Evolutionary conservation across 345 rosid genomes (phyloP), one percentile per base, ranked within the genome.

Genomic region (Theobroma cacao): DNA sequence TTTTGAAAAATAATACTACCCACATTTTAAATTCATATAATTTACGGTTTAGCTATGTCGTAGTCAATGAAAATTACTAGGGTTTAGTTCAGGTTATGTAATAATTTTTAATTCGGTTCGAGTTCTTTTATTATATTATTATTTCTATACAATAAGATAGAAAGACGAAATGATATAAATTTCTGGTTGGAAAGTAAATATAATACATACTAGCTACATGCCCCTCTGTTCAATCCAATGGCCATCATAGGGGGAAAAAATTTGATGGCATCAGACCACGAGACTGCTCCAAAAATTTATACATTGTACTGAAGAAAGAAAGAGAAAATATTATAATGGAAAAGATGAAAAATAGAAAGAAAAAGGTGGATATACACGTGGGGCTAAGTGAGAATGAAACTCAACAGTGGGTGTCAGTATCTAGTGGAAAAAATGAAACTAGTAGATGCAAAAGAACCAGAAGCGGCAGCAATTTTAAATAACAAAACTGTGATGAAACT

Each of bases 381-480:
- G 26, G 53, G 58, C 75, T 41, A 33, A 74, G 62, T 36, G 73
- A 17, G 36, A 53, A 62, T 38, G 55, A 40, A 50, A 55, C 38
- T 62, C 24, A 56, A 18, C 24, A 18, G 38, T 53, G 56, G 72
- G 15, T 61, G 13, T 50, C 53, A 1, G 52, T 74, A 66, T 78
- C 67, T 82, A 84, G 82, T 78, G 75, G 62, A 30, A 69, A 81
- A 43, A 70, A 68, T 48, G 75, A 74, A 77, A 82, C 18, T 58
- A 83, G 40, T 3, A 26, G 28, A 77, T 47, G 84, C 72, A 83
- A 66, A 5, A 86, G 76, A 20, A 88, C 78, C 30, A 90, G 77
- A 63, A 79, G 58, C 8, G 68, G 81, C 63, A 87, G 73, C 69
- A 84, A 79, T 30, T 80, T 79, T 60, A 84, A 24, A 40, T 72